Evolutionary conservation across 75 land plant genomes (phyloP), one percentile per base, ranked within the genome.

Genomic region (Picea glauca): DNA sequence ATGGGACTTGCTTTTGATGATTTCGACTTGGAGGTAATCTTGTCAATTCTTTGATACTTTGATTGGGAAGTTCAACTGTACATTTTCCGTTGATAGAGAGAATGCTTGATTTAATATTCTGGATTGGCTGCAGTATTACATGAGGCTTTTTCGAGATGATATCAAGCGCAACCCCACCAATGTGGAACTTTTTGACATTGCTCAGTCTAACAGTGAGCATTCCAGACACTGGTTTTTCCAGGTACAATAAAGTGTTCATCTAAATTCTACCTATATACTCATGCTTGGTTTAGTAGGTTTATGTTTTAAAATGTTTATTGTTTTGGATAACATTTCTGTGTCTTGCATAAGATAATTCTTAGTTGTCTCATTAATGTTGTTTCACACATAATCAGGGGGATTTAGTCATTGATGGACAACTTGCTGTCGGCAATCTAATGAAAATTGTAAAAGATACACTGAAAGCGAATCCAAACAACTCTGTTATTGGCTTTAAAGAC

Each of bases 1-100:
- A 94, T 96, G 98, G 99, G 99, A 21, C 91, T 96, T 77, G 99
- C 99, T 26, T 96, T 94, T 91, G 99, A 96, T 84, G 95, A 96
- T 58, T 92, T 91, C 75, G 99, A 96, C 73, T 78, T 87, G 31
- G 81, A 87, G 84, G 89, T 87, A 77, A 66, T 32, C 3, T 62
- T 18, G 15, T 3, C 18, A 38, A 23, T n/a, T 68, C 46, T 20
- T 40, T 2, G 40, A 40, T 35, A 18, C 46, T 68, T 68, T 38
- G 3, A 14, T 32, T 15, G 23, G 33, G 21, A 4, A 70, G 11
- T 43, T 70, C 17, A 32, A 23, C 9, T 43, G 18, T 38, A 5
- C 54, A 20, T 70, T 40, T 66, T 66, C 40, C 43, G 56, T 68
- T 38, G 23, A 43, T 56, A 43, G 38, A 46, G 66, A 8, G 21